Evolutionary conservation across 1,284 basidiomycete genomes (phyloP), one percentile per base, ranked within the genome.

Genomic region (Salmacisia buchloeana): DNA sequence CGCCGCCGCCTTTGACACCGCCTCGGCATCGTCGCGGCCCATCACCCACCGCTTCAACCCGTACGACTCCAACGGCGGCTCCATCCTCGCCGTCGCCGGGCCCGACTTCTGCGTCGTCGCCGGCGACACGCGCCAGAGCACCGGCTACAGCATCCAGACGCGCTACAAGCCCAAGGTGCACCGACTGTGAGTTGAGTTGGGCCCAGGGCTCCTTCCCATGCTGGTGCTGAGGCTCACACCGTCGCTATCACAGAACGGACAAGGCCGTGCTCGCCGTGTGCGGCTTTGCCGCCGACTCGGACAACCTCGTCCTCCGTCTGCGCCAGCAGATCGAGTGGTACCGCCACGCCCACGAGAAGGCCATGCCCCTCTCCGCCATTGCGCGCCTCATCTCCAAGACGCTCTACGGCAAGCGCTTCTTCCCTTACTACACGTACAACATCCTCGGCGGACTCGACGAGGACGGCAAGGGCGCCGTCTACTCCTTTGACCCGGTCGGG

Each of bases 341-440:
- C 66, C 67, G 71, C 7, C 73, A 79, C 58, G 69, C 74, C 10
- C 75, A 79, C 62, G 75, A 74, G 6, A 67, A 68, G 2, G 72
- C 74, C 15, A 79, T 79, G 77, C 74, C 77, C 21, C 63, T 79
- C 29, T 70, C 70, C 61, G 68, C 75, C 59, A 79, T 79, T 61
- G 77, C 77, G 15, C 66, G 77, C 27, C 75, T 79, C 74, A 65
- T 78, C 43, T 76, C 70, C 21, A 78, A 75, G 25, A 77, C 78
- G 35, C 68, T 79, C 15, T 79, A 79, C 64, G 67, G 72, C 41
- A 79, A 79, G 69, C 71, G 77, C 31, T 77, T 78, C 68, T 79
- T 79, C 71, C 77, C 77, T 35, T 79, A 78, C 67, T 79, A 79
- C 69, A 77, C 78, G 25, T 78, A 77, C 69, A 79, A 79, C 61